Conservation (phyloP, 1,284 basidiomycete genomes). For the Microbotryum intermedium region DNA sequence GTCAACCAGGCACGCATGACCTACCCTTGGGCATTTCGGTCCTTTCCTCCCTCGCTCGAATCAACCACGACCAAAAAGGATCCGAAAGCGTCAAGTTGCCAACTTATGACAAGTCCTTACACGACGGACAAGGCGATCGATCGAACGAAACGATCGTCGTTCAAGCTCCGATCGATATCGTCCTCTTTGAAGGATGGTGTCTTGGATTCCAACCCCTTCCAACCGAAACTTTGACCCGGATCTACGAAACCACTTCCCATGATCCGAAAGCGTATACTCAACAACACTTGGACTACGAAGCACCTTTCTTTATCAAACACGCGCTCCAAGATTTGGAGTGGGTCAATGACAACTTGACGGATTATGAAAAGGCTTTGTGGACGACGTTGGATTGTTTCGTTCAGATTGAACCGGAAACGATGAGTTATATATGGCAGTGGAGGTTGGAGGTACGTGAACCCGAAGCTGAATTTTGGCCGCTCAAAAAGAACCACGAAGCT, state of each 20-base stretch:
- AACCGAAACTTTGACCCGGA: slow-evolving; percentile 37
- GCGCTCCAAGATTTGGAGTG: slow-evolving; percentile 48
- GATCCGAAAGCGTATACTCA: slow-evolving; percentile 5
- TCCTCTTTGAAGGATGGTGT: slow-evolving; percentile 67
- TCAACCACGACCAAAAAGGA: slow-evolving; percentile 38
- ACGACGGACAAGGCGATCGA: slow-evolving; percentile 73
- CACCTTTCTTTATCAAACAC: slow-evolving; percentile 32
- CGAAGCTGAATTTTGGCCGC: not conserved
- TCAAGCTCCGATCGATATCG: slow-evolving; percentile 58
- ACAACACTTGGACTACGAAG: slow-evolving; percentile 18
- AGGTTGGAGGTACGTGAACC: slow-evolving; percentile 31
- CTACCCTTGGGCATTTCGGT: slow-evolving; percentile 53
- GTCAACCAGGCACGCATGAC: slow-evolving; percentile 83
- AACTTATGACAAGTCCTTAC: slow-evolving; percentile 75
- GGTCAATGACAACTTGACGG: slow-evolving; percentile 53
- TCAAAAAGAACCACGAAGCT: not conserved
- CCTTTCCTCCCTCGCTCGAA: slow-evolving; percentile 48
- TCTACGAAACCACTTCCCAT: slow-evolving; percentile 31
- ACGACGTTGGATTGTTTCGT: slow-evolving; percentile 57
- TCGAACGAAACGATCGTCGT: slow-evolving; percentile 42
- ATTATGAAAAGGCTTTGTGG: slow-evolving; percentile 59
- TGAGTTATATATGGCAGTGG: slow-evolving; percentile 33
- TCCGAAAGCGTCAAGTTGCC: slow-evolving; percentile 54
- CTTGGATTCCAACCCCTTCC: slow-evolving; percentile 42
- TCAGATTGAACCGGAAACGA: slow-evolving; percentile 47